Conservation (phyloP, 2,329 filamentous ascomycete species). For the Fusarium armeniacum region DNA sequence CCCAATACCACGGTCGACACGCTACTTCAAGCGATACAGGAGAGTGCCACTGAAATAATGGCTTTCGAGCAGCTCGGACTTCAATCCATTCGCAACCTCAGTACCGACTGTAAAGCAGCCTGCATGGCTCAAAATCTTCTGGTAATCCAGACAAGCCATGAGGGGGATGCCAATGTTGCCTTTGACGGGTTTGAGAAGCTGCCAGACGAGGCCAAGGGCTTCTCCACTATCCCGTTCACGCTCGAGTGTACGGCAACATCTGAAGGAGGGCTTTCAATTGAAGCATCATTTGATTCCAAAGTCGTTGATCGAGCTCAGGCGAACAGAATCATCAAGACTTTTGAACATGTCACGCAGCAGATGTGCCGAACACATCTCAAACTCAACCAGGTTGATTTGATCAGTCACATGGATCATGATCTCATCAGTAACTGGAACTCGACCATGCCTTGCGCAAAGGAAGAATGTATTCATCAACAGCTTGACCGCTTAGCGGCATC, state of each 20-base stretch:
- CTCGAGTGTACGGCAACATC: not conserved
- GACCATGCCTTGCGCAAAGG: not conserved
- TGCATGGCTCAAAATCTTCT: not conserved
- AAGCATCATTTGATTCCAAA: not conserved
- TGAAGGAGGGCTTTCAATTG: not conserved
- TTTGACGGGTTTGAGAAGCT: too few species aligned
- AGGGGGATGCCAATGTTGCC: not conserved
- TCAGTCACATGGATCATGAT: not conserved
- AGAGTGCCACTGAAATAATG: not conserved
- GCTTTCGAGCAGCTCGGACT: not conserved
- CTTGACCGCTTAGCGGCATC: not conserved
- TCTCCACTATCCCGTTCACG: slow-evolving; percentile 1
- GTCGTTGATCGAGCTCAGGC: not conserved
- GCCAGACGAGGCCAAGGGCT: not conserved
- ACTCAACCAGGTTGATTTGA: not conserved
- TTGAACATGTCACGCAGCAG: too few species aligned
- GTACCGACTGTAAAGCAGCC: too few species aligned
- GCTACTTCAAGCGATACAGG: too few species aligned
- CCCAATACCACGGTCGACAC: too few species aligned
- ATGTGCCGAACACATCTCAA: too few species aligned
- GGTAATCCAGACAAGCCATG: not conserved
- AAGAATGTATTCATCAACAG: not conserved
- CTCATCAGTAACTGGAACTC: not conserved
- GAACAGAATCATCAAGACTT: not conserved
- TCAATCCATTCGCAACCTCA: too few species aligned